Evolutionary conservation across 305 asterid species (phyloP), one percentile per base, ranked within the genome.

Genomic region (Rubia balearica): DNA sequence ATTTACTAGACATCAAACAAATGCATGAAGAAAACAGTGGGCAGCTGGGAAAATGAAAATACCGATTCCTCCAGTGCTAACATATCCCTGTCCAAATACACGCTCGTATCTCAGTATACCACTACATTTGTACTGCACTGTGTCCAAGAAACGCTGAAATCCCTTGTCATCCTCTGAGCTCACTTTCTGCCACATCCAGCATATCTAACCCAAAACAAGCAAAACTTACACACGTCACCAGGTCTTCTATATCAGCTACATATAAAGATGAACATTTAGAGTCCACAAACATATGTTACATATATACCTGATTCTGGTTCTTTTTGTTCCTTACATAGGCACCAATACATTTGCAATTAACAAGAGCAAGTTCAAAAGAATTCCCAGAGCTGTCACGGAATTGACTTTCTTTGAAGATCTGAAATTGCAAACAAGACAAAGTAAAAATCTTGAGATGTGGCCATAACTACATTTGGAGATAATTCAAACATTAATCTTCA

Each of bases 41-140:
- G 7, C 5, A 68, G 60, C 69, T 33, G 67, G 16, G 55, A 49
- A 72, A 30, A 6, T 16, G 72, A 60, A 75, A 76, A 19, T 84
- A 94, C 99, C 99, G 68, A 87, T 71, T 69, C 99, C 99, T 78
- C 99, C 99, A 0, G 99, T 95, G 92, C 98, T 91, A 68, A 95
- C 99, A 84, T 57, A 95, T 72, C 99, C 99, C 65, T 74, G 80
- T 70, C 99, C 99, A 81, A 91, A 95, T 70, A 95, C 95, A 11
- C 96, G 97, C 77, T 95, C 97, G 65, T 91, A 95, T 2, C 97
- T 95, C 76, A 90, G 73, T 76, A 95, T 95, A 77, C 99, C 91
- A 79, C 85, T 95, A 38, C 87, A 86, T 74, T 85, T 95, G 61
- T 95, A 95, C 70, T 95, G 99, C 76, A 95, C 98, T 12, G 81